These are phyloP conservation scores for Wallacemonas rigidus DNA, from an alignment of 208 protist species.

Conservation along the genomic window DNA sequence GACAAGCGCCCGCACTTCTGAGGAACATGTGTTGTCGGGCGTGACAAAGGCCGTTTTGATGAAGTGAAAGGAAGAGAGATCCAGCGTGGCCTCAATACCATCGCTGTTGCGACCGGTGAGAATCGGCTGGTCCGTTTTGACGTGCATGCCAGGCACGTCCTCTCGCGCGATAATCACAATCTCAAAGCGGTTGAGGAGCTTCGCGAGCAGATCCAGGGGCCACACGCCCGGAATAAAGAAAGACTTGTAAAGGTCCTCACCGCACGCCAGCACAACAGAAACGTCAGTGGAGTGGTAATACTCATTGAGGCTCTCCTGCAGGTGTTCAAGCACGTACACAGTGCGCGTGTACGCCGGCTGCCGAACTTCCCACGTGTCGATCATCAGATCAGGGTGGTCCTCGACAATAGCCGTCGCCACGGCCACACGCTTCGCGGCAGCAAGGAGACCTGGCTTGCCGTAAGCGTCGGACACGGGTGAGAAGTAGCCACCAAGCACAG, in stretches of 20 bases:
- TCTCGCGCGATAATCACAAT: constrained; percentile 52
- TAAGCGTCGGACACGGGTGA: constrained; percentile 83
- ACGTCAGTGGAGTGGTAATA: constrained; percentile 55
- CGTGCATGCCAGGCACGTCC: constrained; percentile 1
- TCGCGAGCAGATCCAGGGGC: constrained; percentile 51
- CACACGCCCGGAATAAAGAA: constrained; percentile 75
- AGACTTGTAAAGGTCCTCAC: constrained; percentile 72
- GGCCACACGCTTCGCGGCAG: constrained; percentile 39
- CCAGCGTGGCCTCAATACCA: constrained; percentile 26
- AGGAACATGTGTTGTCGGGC: constrained; percentile 57
- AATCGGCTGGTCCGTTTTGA: constrained; percentile 20
- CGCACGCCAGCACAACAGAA: constrained; percentile 63
- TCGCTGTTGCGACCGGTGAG: constrained; percentile 23
- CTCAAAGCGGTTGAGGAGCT: constrained; percentile 56
- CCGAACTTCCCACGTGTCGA: constrained; percentile 80
- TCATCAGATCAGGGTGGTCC: constrained; percentile 43
- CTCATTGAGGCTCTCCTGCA: constrained; percentile 47
- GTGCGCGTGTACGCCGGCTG: constrained; percentile 70
- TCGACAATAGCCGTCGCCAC: constrained; percentile 29
- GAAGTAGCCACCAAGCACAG: constrained; percentile 76
- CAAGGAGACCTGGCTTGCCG: constrained; percentile 59
- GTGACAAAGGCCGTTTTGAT: constrained; percentile 35
- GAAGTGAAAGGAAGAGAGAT: constrained; percentile 53
- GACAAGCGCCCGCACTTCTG: constrained; percentile 44
- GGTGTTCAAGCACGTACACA: constrained; percentile 59